Evolutionary conservation across 768 basidiomycete species (phyloP).

Genomic region (Boletus subcaerulescens): DNA sequence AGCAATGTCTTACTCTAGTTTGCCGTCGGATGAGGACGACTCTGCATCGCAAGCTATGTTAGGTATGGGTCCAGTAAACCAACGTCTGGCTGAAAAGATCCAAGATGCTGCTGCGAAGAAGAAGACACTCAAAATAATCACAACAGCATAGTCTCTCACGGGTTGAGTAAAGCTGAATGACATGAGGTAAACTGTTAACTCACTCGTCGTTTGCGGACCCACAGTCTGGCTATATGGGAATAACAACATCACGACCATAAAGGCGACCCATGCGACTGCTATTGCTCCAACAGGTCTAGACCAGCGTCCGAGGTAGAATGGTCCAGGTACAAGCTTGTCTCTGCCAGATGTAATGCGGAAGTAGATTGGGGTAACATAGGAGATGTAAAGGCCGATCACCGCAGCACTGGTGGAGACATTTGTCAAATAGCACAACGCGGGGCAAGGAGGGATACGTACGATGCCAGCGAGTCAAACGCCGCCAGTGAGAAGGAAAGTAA

Average conservation of each 20-base stretch:
- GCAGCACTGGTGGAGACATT: conserved; percentile 20
- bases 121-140: conserved; percentile 33
- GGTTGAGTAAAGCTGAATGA: background rate
- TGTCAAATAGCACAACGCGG: background rate
- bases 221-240: conserved; percentile 31
- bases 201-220: conserved; percentile 33
- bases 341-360: conserved; percentile 36
- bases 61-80: conserved; percentile 35
- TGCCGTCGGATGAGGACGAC: background rate
- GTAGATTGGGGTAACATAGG: conserved; percentile 38
- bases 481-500: conserved; percentile 32
- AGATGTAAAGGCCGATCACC: conserved; percentile 36
- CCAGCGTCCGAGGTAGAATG: conserved; percentile 33
- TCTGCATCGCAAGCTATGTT: conserved; percentile 20
- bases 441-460: conserved; percentile 20
- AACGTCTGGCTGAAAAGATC: conserved; percentile 33
- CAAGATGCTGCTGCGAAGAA: conserved; percentile 31
- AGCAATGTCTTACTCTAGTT: background rate
- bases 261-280: conserved; percentile 32
- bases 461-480: conserved; percentile 34
- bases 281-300: conserved; percentile 30
- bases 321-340: conserved; percentile 32
- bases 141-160: conserved; percentile 21
- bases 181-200: conserved; percentile 5
- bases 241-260: conserved; percentile 33